phyloP scores from a whole-genome alignment of 495 filamentous ascomycete genomes.

The Elasticomyces elasticus region DNA sequence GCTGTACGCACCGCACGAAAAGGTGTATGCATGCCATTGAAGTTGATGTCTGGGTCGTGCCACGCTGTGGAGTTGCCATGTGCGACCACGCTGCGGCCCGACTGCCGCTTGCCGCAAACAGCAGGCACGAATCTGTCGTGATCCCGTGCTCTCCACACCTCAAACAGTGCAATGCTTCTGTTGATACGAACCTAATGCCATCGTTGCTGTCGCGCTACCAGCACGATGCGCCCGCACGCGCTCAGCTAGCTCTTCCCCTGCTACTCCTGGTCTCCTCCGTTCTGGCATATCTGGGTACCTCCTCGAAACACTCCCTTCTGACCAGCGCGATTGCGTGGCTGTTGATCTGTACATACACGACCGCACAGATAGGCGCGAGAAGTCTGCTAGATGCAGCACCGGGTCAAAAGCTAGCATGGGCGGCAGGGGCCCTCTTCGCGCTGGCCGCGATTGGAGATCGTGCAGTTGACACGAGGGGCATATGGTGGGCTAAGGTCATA shows the following conservation, averaged over 20 bases:
- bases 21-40: no score
- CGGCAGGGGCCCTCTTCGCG: constrained; percentile 27
- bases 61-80: no score
- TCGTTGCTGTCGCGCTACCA: constrained; percentile 10
- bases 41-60: no score
- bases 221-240: constrained; percentile 1
- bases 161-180: background rate
- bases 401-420: constrained; percentile 20
- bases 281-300: constrained; percentile 21
- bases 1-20: no score
- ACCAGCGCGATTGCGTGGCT: constrained; percentile 28
- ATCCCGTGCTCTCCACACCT: no score
- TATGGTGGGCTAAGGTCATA: constrained; percentile 30
- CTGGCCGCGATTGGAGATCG: constrained; percentile 27
- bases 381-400: constrained; percentile 1
- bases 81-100: no score
- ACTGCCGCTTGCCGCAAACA: no score
- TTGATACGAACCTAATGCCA: constrained; percentile 2
- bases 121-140: no score
- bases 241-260: constrained; percentile 3
- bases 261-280: constrained; percentile 22
- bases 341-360: constrained; percentile 23
- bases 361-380: constrained; percentile 17
- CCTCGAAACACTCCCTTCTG: constrained; percentile 28
- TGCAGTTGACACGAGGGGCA: constrained; percentile 25